Base-by-base conservation (phyloP, 1,139 yeast species). In the Spencermartinsiella ligniputridi region DNA sequence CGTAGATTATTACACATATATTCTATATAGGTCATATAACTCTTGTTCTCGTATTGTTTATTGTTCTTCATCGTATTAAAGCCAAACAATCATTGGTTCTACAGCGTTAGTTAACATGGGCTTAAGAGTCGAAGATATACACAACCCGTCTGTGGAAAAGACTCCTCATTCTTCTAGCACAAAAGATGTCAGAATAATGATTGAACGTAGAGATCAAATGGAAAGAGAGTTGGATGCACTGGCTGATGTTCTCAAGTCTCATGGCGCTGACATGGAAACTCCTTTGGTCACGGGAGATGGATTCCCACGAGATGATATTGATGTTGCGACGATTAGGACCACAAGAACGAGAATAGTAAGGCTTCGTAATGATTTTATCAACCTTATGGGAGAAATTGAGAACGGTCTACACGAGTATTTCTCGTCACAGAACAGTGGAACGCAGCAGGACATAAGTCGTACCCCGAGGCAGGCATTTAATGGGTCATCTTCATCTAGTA, bases 241-340 rank as follows among this genome's bases (percentile, higher is more conserved):
- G 29, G 49, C 46, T 17, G 54, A 53, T 11, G 61, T 62, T 13
- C 55, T 63, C 13, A 52, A 54, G 32, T 51, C 60, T 12, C 68
- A 69, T 35, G 65, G 69, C 32, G 81, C 75, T 1, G 78, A 75
- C 51, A 79, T 88, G 89, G 63, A 73, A 16, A 81, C 94, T 0
- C 71, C 80, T 0, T 66, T 90, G 52, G 63, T 84, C 2, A 76
- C 84, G 0, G 50, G 57, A 0, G 96, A 90, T 56, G 97, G 97
- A 30, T 92, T 77, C 54, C 98, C 98, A 0, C 70, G 97, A 32
- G 67, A 72, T 13, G 97, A 92, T 60, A 75, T 90, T 25, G 96
- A 92, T 56, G 85, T 90, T 3, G 79, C 83, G 3, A 69, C 68
- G 45, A 57, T 75, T 32, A 74, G 84, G 32, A 69, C 81, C 2